phyloP scores from a whole-genome alignment of 2,329 filamentous ascomycete species.

The Diaporthe aspalathi region DNA sequence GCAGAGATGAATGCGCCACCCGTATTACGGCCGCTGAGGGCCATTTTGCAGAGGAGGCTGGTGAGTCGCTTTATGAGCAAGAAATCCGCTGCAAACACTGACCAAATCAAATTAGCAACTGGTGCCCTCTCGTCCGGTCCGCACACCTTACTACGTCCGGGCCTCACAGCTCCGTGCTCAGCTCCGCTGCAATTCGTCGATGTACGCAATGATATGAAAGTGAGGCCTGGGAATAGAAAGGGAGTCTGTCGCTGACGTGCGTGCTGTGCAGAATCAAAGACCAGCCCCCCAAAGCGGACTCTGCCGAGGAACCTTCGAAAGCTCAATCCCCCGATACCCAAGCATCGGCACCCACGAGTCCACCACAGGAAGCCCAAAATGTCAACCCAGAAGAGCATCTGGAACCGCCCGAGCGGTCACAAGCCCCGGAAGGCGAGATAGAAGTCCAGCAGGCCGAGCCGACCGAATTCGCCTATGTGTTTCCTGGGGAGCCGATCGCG shows the following conservation, averaged over 20 bases:
- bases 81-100: conserved; percentile 17
- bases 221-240: too few species aligned
- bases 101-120: conserved; percentile 41
- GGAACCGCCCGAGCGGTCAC: conserved; percentile 7
- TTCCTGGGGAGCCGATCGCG: conserved; percentile 10
- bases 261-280: conserved; percentile 31
- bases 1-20: conserved; percentile 50
- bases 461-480: neutral
- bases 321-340: conserved; percentile 10
- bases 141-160: conserved; percentile 33
- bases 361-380: conserved; percentile 6
- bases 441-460: conserved; percentile 28
- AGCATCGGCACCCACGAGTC: neutral
- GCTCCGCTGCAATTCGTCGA: conserved; percentile 37
- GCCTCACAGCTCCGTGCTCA: conserved; percentile 34
- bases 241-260: neutral
- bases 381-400: conserved; percentile 20
- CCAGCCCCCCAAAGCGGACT: conserved; percentile 19
- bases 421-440: conserved; percentile 5
- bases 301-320: conserved; percentile 26
- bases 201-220: conserved; percentile 8
- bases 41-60: conserved; percentile 46
- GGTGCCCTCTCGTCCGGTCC: conserved; percentile 38
- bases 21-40: conserved; percentile 52
- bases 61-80: conserved; percentile 39